Evolutionary conservation across 208 protist genomes (phyloP).

Genomic region (Trypanosomatidae sp.): DNA sequence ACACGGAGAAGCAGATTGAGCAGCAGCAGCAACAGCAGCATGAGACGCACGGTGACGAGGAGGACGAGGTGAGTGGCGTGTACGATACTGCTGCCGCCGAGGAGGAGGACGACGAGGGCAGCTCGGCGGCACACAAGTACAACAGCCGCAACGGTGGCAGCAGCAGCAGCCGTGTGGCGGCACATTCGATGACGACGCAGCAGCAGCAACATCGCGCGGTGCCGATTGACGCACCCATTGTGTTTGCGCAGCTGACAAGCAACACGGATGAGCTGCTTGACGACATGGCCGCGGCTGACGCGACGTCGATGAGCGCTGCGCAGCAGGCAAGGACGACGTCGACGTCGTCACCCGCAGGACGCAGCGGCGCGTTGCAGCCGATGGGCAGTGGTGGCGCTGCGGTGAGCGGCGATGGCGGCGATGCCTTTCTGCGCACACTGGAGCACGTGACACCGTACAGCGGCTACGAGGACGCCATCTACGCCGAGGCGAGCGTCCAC

Average conservation of each 20-base stretch:
- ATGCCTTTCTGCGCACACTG: constrained; percentile 47
- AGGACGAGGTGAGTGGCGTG: too few species aligned
- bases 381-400: constrained; percentile 1
- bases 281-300: constrained; percentile 35
- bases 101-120: too few species aligned
- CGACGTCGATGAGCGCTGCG: too few species aligned
- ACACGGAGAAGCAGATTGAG: constrained; percentile 49
- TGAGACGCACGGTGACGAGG: too few species aligned
- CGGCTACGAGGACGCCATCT: constrained; percentile 95
- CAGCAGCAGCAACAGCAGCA: constrained; percentile 7
- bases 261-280: constrained; percentile 35
- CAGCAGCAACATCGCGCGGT: not conserved
- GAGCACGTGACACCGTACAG: constrained; percentile 91
- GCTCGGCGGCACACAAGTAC: too few species aligned
- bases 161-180: not conserved
- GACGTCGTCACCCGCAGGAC: not conserved
- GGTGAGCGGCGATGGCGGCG: not conserved
- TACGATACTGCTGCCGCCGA: too few species aligned
- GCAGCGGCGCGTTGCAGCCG: too few species aligned
- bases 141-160: constrained; percentile 1
- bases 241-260: constrained; percentile 61
- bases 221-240: constrained; percentile 46
- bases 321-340: too few species aligned
- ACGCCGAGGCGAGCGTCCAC: constrained; percentile 94
- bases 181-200: too few species aligned